phyloP scores from a whole-genome alignment of 1,284 basidiomycete species.

The Malassezia slooffiae region DNA sequence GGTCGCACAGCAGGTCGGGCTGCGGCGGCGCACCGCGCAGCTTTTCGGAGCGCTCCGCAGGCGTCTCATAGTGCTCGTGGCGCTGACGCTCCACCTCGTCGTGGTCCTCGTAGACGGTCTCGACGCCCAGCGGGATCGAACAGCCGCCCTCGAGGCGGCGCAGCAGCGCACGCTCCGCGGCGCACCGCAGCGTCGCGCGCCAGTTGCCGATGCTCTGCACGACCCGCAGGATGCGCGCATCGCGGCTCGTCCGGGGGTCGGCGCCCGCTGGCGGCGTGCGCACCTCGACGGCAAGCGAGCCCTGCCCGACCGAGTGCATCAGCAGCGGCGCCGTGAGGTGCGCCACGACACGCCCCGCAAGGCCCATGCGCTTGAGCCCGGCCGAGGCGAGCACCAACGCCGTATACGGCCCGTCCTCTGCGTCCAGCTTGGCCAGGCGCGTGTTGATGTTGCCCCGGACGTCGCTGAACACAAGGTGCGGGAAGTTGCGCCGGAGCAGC shows the following conservation, averaged over 20 bases:
- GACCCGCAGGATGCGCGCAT: constrained; percentile 32
- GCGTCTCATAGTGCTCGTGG: constrained; percentile 25
- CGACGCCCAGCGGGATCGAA: constrained; percentile 87
- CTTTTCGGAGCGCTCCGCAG: not conserved
- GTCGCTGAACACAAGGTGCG: constrained; percentile 71
- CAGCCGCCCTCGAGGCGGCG: constrained; percentile 87
- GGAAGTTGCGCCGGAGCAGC: constrained; percentile 71
- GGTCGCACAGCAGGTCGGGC: constrained; percentile 8
- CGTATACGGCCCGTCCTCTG: constrained; percentile 66
- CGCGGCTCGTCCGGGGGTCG: constrained; percentile 26
- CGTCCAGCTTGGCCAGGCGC: constrained; percentile 81
- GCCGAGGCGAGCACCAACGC: constrained; percentile 89
- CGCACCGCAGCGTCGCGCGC: constrained; percentile 35
- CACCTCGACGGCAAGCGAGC: constrained; percentile 79
- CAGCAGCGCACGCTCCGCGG: constrained; percentile 67
- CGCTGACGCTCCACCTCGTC: constrained; percentile 28
- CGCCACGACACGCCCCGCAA: constrained; percentile 62
- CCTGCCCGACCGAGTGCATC: constrained; percentile 86
- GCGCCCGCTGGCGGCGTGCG: constrained; percentile 50
- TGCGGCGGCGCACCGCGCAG: not conserved
- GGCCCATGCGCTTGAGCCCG: constrained; percentile 72
- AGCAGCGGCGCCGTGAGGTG: constrained; percentile 63
- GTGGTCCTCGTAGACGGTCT: constrained; percentile 49
- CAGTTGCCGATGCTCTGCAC: constrained; percentile 38
- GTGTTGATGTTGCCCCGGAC: constrained; percentile 56